Evolutionary conservation across 1,284 basidiomycete genomes (phyloP).

Genomic region (Albatrellus sp.): DNA sequence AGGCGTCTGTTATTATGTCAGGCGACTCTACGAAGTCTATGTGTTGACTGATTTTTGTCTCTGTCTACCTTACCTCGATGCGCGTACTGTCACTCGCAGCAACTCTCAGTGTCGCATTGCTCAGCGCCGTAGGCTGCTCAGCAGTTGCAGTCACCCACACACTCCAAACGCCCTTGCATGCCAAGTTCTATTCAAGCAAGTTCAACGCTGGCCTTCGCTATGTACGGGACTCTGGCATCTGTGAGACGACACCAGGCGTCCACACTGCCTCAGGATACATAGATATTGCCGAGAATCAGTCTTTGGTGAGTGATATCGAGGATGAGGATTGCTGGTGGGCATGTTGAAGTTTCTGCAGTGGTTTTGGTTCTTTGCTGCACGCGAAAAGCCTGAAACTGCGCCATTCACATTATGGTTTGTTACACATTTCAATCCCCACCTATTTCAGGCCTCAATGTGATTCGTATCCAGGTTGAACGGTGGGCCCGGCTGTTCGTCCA

Average conservation of each 20-base stretch:
- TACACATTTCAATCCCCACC: not conserved
- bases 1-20: too few relatives aligned
- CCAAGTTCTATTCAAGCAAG: not conserved
- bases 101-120: too few relatives aligned
- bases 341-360: slow-evolving; percentile 26
- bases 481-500: slow-evolving; percentile 50
- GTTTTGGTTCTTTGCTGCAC: slow-evolving; percentile 66
- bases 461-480: slow-evolving; percentile 32
- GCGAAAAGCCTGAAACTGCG: slow-evolving; percentile 42
- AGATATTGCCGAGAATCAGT: slow-evolving; percentile 35
- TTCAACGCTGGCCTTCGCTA: slow-evolving; percentile 29
- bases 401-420: slow-evolving; percentile 46
- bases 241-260: slow-evolving; percentile 60
- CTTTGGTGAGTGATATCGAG: slow-evolving; percentile 32
- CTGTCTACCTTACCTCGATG: too few relatives aligned
- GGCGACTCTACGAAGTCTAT: too few relatives aligned
- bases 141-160: too few relatives aligned
- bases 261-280: slow-evolving; percentile 59
- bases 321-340: slow-evolving; percentile 22
- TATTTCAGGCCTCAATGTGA: not conserved
- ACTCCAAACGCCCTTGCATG: too few relatives aligned
- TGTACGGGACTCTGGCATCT: slow-evolving; percentile 54
- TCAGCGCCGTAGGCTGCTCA: too few relatives aligned
- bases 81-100: too few relatives aligned
- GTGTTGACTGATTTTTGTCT: too few relatives aligned